These are phyloP conservation scores for Suillus weaverae DNA, from an alignment of 768 basidiomycete species.

Conservation along the genomic window DNA sequence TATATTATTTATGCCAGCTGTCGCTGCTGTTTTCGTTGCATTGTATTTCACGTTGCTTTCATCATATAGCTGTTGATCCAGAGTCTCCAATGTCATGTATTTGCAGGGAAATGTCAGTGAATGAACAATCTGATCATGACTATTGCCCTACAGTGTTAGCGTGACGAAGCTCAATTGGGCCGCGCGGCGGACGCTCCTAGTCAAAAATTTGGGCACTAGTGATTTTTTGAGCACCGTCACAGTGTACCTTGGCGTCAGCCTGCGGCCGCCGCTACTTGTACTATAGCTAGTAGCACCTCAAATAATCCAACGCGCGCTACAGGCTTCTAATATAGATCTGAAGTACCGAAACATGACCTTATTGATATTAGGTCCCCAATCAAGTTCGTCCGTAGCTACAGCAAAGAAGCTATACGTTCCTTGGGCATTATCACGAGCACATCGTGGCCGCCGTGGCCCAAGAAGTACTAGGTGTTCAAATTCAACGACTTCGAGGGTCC, in stretches of 20 bases:
- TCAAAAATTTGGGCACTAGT: background rate
- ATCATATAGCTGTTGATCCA: background rate
- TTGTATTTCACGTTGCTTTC: background rate
- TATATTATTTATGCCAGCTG: constrained; percentile 1
- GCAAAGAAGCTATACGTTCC: background rate
- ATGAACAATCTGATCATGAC: background rate
- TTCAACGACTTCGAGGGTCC: background rate
- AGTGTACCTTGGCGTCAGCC: background rate
- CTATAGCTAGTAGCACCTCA: background rate
- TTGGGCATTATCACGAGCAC: background rate
- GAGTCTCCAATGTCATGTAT: background rate
- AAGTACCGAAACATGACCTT: background rate
- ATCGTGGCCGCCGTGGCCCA: background rate
- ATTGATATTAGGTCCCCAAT: background rate
- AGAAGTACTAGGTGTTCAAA: background rate
- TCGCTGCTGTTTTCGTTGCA: constrained; percentile 2
- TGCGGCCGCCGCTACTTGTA: background rate
- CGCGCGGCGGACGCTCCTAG: background rate
- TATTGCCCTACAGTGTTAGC: background rate
- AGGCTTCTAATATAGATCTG: too few species aligned
- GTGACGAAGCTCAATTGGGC: background rate
- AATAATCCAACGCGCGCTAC: too few species aligned
- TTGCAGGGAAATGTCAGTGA: background rate
- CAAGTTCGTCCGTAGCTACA: background rate
- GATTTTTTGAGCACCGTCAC: background rate